A percentile compares a stretch with the other conserved stretches of the same genome.
Evolutionary conservation across 1,284 basidiomycete species (phyloP).

Genomic region (Afroboletus lepidellus): DNA sequence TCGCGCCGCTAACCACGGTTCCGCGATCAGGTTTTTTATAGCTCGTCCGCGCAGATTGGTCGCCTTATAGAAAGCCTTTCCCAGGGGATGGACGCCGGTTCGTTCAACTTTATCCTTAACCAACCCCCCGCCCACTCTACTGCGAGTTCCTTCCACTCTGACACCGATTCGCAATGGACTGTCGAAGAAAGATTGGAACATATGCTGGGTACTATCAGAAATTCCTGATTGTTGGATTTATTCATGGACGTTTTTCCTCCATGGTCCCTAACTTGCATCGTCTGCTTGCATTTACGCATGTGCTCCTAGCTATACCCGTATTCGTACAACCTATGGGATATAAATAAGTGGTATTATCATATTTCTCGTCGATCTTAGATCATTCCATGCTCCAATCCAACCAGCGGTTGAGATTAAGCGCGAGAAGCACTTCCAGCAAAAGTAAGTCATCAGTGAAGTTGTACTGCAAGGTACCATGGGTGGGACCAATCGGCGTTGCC

Average conservation of each 20-base stretch:
- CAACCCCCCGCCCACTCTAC: conserved; percentile 48
- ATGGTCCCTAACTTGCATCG: conserved; percentile 8
- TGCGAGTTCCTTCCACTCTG: conserved; percentile 60
- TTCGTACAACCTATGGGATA: conserved; percentile 35
- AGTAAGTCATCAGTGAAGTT: conserved; percentile 58
- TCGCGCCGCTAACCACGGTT: conserved; percentile 12
- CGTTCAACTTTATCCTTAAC: conserved; percentile 65
- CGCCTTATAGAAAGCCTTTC: conserved; percentile 78
- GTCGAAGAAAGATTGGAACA: conserved; percentile 74
- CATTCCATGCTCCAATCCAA: conserved; percentile 54
- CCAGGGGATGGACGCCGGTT: conserved; percentile 73
- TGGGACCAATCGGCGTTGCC: conserved; percentile 57
- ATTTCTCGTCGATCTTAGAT: conserved; percentile 25
- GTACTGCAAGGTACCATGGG: conserved; percentile 62
- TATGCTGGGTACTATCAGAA: conserved; percentile 62
- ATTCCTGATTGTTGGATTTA: conserved; percentile 32
- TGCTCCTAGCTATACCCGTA: conserved; percentile 28
- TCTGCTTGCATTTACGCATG: conserved; percentile 17
- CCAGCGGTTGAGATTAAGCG: conserved; percentile 73
- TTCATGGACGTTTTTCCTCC: conserved; percentile 18
- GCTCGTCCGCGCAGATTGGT: conserved; percentile 72
- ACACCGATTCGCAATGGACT: conserved; percentile 61
- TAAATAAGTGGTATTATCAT: conserved; percentile 31
- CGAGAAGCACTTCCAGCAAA: conserved; percentile 59
- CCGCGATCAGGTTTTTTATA: conserved; percentile 68